Evolutionary conservation across 2,329 filamentous ascomycete genomes (phyloP), one percentile per base, ranked within the genome.

Genomic region (Spiromastix sp.): DNA sequence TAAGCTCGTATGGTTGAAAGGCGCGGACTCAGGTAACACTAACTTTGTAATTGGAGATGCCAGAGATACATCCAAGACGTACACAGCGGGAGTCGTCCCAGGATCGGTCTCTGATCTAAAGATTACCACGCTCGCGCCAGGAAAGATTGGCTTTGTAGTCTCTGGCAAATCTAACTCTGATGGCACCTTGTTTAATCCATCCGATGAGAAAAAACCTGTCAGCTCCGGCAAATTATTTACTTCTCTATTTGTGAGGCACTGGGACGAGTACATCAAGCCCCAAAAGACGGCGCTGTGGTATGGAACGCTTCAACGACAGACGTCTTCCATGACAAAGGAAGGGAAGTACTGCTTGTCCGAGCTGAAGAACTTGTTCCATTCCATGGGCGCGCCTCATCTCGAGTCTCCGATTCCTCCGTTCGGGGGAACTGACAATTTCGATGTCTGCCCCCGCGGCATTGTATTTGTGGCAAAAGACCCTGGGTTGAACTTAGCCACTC

Each of bases 181-280:
- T 44, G 66, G 66, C 11, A 60, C 61, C 28, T 52, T 71, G 11
- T 66, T 61, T 45, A 71, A 72, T 28, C 59, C 67, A 3, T 62
- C 70, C 32, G 64, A 67, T 40, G 63, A 59, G 4, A 59, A 61
- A 25, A 66, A 67, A 42, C 58, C 66, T 2, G 42, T 53, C 15
- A 66, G 59, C 11, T 65, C 62, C 2, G 69, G 65, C 2, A 60
- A 52, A 31, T 45, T 72, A 3, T 72, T 71, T 45, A 66, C 66
- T 13, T 65, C 60, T 6, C 55, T 70, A 12, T 71, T 66, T 45
- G 68, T 72, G 9, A 57, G 69, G 22, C 68, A 71, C 43, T 72
- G 69, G 69, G 69, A 72, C 43, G 51, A 59, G 4, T 72, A 66
- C 43, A 50, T 68, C 10, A 59, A 61, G 15, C 60, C 63, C n/a